phyloP scores from a whole-genome alignment of 345 rosid species.

The Luvunga scandens region DNA sequence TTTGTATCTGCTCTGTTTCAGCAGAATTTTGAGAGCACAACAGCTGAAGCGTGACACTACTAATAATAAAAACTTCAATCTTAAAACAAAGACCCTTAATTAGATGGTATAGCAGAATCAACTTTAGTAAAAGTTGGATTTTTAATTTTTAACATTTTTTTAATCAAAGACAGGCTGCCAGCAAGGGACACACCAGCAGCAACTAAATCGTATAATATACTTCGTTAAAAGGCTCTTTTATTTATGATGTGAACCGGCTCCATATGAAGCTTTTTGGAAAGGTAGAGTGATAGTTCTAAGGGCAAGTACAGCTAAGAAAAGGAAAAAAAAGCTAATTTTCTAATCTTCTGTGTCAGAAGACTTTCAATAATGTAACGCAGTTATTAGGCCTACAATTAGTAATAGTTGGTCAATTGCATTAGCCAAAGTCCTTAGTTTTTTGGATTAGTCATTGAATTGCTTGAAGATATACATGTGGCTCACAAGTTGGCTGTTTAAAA shows the following conservation, averaged over 20 bases:
- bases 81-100: too few relatives aligned
- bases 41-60: not conserved
- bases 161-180: too few relatives aligned
- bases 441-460: not conserved
- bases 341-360: not conserved
- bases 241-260: too few relatives aligned
- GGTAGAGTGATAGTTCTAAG: not conserved
- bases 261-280: not conserved
- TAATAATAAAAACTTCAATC: too few relatives aligned
- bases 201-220: too few relatives aligned
- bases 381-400: not conserved
- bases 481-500: constrained; percentile 6
- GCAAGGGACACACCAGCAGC: too few relatives aligned
- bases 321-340: not conserved
- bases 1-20: not conserved
- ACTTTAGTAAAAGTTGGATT: not conserved
- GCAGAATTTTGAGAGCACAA: not conserved
- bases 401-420: not conserved
- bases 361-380: not conserved
- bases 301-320: not conserved
- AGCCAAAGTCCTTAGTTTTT: constrained; percentile 1
- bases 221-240: too few relatives aligned
- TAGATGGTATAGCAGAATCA: not conserved
- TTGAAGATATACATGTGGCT: not conserved
- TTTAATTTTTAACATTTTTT: not conserved